Evolutionary conservation across 306 rosid species (phyloP), one percentile per base, ranked within the genome.

Genomic region (Citrullus amarus): DNA sequence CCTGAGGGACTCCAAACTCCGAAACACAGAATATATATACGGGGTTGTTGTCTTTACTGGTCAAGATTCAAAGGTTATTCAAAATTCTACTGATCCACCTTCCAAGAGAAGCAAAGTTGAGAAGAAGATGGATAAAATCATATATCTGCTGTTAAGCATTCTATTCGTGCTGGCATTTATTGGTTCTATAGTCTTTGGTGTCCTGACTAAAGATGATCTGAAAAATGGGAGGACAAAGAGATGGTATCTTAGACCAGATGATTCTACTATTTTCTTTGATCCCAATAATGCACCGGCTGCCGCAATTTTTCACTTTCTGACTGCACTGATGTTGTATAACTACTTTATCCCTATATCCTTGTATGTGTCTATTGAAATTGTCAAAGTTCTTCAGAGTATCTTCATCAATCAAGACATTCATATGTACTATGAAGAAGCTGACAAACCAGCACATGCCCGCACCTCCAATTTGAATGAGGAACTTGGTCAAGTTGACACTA

Each of bases 381-480:
- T 95, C 83, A 95, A 95, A 82, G 92, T 95, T 83, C 97, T 95
- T 84, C 98, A 95, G 89, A 89, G 90, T 81, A 71, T 91, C 63
- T 95, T 95, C 86, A 95, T 95, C 83, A 95, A 92, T 86, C 90
- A 81, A 84, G 98, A 95, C 85, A 86, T 90, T 72, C 79, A 86
- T 71, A 89, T 95, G 98, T 95, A 95, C 86, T 88, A 91, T 66
- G 97, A 89, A 84, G 97, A 95, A 85, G 86, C 88, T 38, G 97
- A 95, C 85, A 95, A 88, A 84, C 96, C 97, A 12, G 97, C 98
- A 14, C 85, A 87, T 77, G 97, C 98, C 44, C 93, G 91, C 60
- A 95, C 98, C 78, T 95, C 98, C 70, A 95, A 95, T 85, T 85
- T 95, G 89, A 95, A 92, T 79, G 98, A 95, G 88, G 98, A 92